phyloP scores from a whole-genome alignment of 805 yeast species.

The Lipomyces sp. region DNA sequence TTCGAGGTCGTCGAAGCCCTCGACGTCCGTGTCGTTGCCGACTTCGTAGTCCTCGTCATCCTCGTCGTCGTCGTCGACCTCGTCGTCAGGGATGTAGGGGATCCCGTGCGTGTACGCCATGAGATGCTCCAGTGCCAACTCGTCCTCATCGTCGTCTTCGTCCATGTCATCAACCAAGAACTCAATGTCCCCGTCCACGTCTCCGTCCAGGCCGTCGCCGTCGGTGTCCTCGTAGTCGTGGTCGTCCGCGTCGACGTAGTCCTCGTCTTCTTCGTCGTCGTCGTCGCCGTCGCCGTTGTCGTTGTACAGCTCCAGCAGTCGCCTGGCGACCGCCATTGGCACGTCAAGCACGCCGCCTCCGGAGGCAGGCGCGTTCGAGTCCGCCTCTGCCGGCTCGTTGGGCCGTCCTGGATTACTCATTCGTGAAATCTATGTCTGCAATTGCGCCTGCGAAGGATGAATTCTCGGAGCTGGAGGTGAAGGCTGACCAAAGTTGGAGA shows the following conservation, averaged over 20 bases:
- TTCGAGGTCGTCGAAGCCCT: not conserved
- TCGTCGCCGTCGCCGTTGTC: conserved; percentile 10
- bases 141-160: conserved; percentile 12
- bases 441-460: no score
- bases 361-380: no score
- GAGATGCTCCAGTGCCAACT: conserved; percentile 10
- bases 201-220: conserved; percentile 10
- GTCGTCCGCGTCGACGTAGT: conserved; percentile 10
- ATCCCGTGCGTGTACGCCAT: conserved; percentile 10
- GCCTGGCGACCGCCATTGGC: no score
- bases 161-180: conserved; percentile 13
- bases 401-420: no score
- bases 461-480: no score
- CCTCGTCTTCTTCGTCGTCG: conserved; percentile 12
- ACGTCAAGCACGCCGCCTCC: no score
- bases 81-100: no score
- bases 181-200: conserved; percentile 8
- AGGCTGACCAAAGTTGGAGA: no score
- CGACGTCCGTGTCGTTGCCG: no score
- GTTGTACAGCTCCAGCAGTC: not conserved
- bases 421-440: no score
- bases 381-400: no score
- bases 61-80: conserved; percentile 8
- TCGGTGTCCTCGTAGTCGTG: conserved; percentile 11
- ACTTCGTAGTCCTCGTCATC: no score